Evolutionary conservation across 306 rosid genomes (phyloP).

Genomic region (Datisca glomerata): DNA sequence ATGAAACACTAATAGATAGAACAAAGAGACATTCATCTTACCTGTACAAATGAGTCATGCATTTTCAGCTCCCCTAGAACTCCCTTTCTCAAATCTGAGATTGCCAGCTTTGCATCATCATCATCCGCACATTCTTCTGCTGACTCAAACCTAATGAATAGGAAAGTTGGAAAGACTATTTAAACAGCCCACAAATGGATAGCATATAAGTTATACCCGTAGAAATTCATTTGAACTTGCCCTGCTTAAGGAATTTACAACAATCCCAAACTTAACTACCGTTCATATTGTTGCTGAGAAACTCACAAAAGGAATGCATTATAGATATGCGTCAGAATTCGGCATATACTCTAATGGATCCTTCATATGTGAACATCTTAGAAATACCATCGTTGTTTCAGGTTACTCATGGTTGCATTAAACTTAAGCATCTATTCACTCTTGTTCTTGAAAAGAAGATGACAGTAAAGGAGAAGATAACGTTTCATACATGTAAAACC

Average conservation of each 20-base stretch:
- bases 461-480: too few relatives aligned
- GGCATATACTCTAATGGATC: too few relatives aligned
- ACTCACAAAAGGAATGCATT: not conserved
- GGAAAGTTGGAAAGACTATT: not conserved
- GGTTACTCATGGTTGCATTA: too few relatives aligned
- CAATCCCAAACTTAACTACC: not conserved
- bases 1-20: too few relatives aligned
- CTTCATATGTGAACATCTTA: too few relatives aligned
- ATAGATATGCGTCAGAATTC: too few relatives aligned
- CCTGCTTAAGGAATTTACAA: not conserved
- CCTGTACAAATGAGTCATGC: constrained; percentile 73
- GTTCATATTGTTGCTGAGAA: not conserved
- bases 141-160: constrained; percentile 34
- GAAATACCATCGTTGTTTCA: too few relatives aligned
- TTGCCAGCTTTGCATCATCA: constrained; percentile 66
- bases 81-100: constrained; percentile 29
- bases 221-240: not conserved
- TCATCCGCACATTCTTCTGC: constrained; percentile 95
- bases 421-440: too few relatives aligned
- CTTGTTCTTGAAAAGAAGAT: too few relatives aligned
- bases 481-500: too few relatives aligned
- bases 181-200: not conserved
- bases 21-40: constrained; percentile 11
- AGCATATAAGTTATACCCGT: not conserved
- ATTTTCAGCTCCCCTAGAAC: constrained; percentile 39